Evolutionary conservation across 345 rosid genomes (phyloP), one percentile per base, ranked within the genome.

Genomic region (Bruguiera parviflora): DNA sequence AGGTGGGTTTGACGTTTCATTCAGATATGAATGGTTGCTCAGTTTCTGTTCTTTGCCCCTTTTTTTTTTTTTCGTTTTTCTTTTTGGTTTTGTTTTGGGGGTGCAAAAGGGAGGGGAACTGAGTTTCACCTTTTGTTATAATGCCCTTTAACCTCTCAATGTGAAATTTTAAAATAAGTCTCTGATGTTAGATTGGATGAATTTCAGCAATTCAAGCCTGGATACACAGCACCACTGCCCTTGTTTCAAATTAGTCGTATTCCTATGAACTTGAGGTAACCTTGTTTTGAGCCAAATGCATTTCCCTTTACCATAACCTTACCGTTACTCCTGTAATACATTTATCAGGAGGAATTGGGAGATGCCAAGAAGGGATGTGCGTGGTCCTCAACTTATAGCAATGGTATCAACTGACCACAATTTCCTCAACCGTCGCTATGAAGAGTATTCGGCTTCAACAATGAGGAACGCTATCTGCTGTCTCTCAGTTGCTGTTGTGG

Each of bases 221-320:
- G 85, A 29, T 93, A 93, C 70, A 91, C 96, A 8, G 91, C 96
- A 5, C 96, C 97, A 4, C 79, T 96, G 20, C 96, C 96, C 3
- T 67, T 86, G 77, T 82, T 89, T 74, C 97, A 85, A 57, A 69
- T 90, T 53, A 88, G 89, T 49, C 86, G 81, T 32, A 79, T 89
- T 77, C 97, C 98, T 60, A 67, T 89, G 79, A 85, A 79, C 80
- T 84, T 90, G 77, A 85, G 98, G 91, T 89, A 74, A 53, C 5
- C 15, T 27, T n/a, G 25, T 61, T 39, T 20, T 25, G 37, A 13
- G 22, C 29, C 47, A 43, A 43, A 18, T 2, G 52, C 37, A 10
- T 65, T 39, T 22, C 3, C 37, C 20, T 32, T 64, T 15, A 9
- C 4, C 20, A 8, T 1, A 33, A 33, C 59, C 65, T 51, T 2